These are phyloP conservation scores for Coprinopsis cinerea DNA, from an alignment of 768 basidiomycete genomes.

Conservation along the genomic window DNA sequence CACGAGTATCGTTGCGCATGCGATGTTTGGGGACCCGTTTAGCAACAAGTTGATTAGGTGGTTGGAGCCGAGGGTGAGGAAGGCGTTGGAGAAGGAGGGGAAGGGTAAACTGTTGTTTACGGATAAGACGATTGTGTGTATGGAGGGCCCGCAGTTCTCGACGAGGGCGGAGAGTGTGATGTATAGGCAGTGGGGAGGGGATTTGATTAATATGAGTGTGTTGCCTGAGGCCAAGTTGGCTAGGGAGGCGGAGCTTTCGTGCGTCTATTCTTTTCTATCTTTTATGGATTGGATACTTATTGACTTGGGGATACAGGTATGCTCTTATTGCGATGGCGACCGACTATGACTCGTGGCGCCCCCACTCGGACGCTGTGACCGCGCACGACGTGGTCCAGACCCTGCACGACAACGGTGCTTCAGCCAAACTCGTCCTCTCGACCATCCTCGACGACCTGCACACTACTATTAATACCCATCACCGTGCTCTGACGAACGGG, in stretches of 20 bases:
- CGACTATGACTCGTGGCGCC: slow-evolving; percentile 95
- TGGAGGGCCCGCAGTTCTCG: slow-evolving; percentile 98
- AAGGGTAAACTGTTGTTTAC: slow-evolving; percentile 65
- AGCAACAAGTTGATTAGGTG: slow-evolving; percentile 55
- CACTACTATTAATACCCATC: slow-evolving; percentile 15
- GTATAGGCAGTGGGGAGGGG: slow-evolving; percentile 90
- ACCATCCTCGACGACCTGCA: slow-evolving; percentile 68
- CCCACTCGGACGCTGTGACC: slow-evolving; percentile 75
- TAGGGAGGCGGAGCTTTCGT: slow-evolving; percentile 92
- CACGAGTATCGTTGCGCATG: slow-evolving; percentile 80
- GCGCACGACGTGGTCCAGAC: slow-evolving; percentile 89
- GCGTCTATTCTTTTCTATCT: slow-evolving; percentile 15
- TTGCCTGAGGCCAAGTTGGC: slow-evolving; percentile 97
- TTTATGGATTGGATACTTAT: background rate
- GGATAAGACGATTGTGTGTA: slow-evolving; percentile 85
- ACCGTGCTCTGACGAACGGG: slow-evolving; percentile 23
- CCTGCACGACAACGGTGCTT: slow-evolving; percentile 80
- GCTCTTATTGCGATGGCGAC: slow-evolving; percentile 87
- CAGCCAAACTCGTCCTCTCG: slow-evolving; percentile 70
- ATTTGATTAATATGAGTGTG: slow-evolving; percentile 96
- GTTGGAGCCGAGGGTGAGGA: slow-evolving; percentile 58
- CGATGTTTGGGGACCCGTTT: slow-evolving; percentile 93
- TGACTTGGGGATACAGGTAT: slow-evolving; percentile 48
- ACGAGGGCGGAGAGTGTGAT: slow-evolving; percentile 95
- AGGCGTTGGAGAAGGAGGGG: slow-evolving; percentile 56